phyloP scores from a whole-genome alignment of 768 basidiomycete species.

The Calocybe gangraenosa region DNA sequence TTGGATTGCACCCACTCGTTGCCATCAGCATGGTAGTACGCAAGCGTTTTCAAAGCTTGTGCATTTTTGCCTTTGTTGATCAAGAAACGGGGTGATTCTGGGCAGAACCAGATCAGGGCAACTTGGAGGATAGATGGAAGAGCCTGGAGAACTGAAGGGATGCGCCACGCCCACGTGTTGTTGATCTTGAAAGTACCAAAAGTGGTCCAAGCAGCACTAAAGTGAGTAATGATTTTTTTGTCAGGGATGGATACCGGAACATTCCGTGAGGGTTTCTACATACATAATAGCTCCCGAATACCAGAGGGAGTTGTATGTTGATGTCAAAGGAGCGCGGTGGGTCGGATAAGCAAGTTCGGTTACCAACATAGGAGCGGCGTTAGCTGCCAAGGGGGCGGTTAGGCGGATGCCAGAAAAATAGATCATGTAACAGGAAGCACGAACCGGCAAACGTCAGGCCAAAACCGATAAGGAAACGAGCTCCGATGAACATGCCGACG shows the following conservation, averaged over 20 bases:
- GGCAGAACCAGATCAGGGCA: constrained; percentile 59
- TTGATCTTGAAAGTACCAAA: constrained; percentile 74
- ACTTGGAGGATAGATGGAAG: constrained; percentile 68
- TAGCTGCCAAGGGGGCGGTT: constrained; percentile 33
- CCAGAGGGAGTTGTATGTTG: constrained; percentile 83
- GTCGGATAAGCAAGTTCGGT: constrained; percentile 84
- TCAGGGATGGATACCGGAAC: not conserved
- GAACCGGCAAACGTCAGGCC: constrained; percentile 67
- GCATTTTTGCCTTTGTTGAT: constrained; percentile 69
- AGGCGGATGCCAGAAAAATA: constrained; percentile 10
- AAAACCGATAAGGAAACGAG: constrained; percentile 76
- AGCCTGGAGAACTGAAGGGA: constrained; percentile 71
- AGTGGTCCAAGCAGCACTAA: constrained; percentile 77
- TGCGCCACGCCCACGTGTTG: constrained; percentile 77
- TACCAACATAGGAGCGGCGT: constrained; percentile 79
- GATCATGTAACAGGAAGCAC: constrained; percentile 9
- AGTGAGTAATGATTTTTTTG: not conserved
- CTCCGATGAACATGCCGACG: constrained; percentile 76
- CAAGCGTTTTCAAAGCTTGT: constrained; percentile 65
- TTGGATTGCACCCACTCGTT: constrained; percentile 37
- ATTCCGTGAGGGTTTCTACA: constrained; percentile 21
- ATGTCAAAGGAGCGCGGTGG: constrained; percentile 76
- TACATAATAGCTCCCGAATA: constrained; percentile 79
- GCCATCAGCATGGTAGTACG: constrained; percentile 82
- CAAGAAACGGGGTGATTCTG: constrained; percentile 85